These are phyloP conservation scores for Barnettozyma vustinii DNA, from an alignment of 805 yeast species.

Conservation along the genomic window DNA sequence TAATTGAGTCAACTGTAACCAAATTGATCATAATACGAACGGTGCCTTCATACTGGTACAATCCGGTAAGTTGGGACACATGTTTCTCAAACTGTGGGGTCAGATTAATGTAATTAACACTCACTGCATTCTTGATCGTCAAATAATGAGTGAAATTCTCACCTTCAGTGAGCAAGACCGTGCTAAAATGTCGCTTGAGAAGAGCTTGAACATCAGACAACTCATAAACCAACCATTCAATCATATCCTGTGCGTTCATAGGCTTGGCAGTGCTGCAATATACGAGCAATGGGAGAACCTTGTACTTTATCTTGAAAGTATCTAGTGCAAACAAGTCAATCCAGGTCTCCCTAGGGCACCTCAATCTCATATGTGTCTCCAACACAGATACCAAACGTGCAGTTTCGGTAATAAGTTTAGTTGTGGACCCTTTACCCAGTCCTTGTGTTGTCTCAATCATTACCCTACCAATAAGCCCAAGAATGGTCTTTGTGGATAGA, in stretches of 20 bases:
- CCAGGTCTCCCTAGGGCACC: background rate
- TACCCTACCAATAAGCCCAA: background rate
- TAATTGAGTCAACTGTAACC: constrained; percentile 1
- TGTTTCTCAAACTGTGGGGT: constrained; percentile 2
- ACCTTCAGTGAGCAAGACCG: background rate
- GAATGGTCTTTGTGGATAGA: background rate
- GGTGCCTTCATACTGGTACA: constrained; percentile 1
- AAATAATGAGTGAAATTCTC: background rate
- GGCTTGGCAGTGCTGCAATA: background rate
- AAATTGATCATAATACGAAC: background rate
- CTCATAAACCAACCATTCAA: constrained; percentile 2
- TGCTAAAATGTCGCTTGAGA: background rate
- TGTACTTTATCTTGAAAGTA: constrained; percentile 1
- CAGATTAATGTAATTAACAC: constrained; percentile 1
- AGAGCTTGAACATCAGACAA: background rate
- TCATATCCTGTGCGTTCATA: background rate
- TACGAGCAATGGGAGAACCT: constrained; percentile 3
- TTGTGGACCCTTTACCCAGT: background rate
- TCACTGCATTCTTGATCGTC: background rate
- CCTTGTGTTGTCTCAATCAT: background rate
- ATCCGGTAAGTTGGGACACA: background rate
- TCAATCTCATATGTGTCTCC: background rate
- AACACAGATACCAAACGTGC: background rate
- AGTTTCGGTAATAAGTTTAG: background rate
- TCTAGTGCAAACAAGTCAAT: constrained; percentile 4